Evolutionary conservation across 2,329 filamentous ascomycete species (phyloP), one percentile per base, ranked within the genome.

Genomic region (Trichoderma sp.): DNA sequence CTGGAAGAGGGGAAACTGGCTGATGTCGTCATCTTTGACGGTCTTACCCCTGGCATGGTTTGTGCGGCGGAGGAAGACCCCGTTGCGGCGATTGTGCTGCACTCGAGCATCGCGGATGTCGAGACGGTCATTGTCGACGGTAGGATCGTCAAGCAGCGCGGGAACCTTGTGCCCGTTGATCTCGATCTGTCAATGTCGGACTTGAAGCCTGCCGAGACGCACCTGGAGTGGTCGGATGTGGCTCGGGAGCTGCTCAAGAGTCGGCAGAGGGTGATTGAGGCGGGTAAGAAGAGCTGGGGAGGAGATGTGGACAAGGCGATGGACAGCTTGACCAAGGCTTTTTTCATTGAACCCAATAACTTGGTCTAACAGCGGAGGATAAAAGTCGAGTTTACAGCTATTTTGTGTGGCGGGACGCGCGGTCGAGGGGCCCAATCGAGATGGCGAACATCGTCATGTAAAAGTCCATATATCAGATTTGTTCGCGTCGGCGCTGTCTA

Each of bases 21-120:
- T 2, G 83, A 85, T 71, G 66, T 85, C 0, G 74, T 82, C 3
- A 73, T 85, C 0, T 83, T 83, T 57, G 79, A 82, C 66, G 75
- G 73, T 9, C 41, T 66, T 17, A 67, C 59, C 30, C 64, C 69
- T 6, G 60, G 61, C 2, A 69, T 71, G 69, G 51, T 66, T 5
- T 61, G 59, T 19, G 68, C 67, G 26, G 65, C 68, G 1, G 65
- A 68, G 9, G 30, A 67, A 19, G 83, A 86, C 66, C 82, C 83
- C 1, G 76, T 86, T 3, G 82, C 82, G 0, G 83, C 84, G 0
- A 75, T 86, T 5, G 78, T 86, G 10, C 71, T 86, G 56, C 83
- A 86, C 65, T 77, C 81, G 1, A 80, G 76, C 59, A 78, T 81
- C 3, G 81, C 80, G 0, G 82, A 86, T 65, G 74, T 85, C 39